Conservation (phyloP, 2,329 filamentous ascomycete species). For the Diaporthe sp. region DNA sequence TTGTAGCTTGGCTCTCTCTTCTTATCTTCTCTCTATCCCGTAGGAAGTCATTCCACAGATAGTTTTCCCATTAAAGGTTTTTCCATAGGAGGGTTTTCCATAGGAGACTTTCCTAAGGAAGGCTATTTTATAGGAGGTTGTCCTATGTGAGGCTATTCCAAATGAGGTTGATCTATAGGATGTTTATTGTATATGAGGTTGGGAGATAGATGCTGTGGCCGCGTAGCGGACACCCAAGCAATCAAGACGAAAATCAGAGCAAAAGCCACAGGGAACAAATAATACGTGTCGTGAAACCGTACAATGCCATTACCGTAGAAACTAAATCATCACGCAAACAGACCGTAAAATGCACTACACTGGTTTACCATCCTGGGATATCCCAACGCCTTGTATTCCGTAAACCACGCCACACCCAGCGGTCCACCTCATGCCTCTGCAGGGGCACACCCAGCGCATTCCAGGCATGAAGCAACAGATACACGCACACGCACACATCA, state of each 20-base stretch:
- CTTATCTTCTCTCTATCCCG: no score
- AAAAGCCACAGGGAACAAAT: background rate
- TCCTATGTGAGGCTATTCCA: no score
- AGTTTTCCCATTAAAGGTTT: no score
- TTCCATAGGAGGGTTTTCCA: no score
- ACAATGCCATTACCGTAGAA: slow-evolving; percentile 10
- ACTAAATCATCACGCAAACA: slow-evolving; percentile 12
- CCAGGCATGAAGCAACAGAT: background rate
- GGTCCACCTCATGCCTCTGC: background rate
- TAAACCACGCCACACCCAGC: slow-evolving; percentile 14
- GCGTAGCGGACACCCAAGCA: no score
- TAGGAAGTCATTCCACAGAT: no score
- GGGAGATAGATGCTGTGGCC: no score
- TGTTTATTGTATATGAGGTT: no score
- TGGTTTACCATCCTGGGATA: slow-evolving; percentile 17
- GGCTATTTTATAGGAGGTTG: no score
- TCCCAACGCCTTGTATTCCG: slow-evolving; percentile 31
- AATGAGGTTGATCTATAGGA: no score
- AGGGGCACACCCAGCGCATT: background rate
- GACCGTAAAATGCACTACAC: slow-evolving; percentile 4
- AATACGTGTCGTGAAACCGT: background rate
- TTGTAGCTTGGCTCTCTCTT: no score
- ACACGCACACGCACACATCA: slow-evolving; percentile 47
- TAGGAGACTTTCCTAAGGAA: no score
- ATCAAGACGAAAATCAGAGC: background rate